Evolutionary conservation across 164 flowering plant species (phyloP), one percentile per base, ranked within the genome.

Genomic region (Stephania japonica): DNA sequence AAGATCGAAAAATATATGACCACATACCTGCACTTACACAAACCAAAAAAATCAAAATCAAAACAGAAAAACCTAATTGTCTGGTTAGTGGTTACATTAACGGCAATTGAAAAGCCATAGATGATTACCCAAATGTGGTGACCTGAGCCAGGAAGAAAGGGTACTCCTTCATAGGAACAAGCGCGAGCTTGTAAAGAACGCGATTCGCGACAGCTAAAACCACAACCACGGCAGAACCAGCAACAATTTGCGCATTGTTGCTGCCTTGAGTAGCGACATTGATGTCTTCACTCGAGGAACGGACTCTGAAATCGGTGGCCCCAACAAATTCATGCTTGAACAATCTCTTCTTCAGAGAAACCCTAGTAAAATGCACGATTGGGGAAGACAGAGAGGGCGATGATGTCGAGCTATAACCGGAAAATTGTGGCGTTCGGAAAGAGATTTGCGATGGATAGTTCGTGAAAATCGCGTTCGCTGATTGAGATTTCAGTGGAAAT

Each of bases 131-230:
- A 70, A 91, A 91, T 25, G 95, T 90, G 42, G 85, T 87, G 80
- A 91, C 73, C 76, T 91, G 98, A 47, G 98, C 98, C 67, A 91
- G 75, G 72, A 93, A 93, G 80, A 93, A 91, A 9, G 98, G 98
- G 72, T 85, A 88, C 26, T 90, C 76, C 77, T 90, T 87, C 94
- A 93, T 87, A 12, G 98, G 98, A 72, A 93, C 97, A 72, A 93
- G 94, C 25, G 98, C 98, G n/a, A 93, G 95, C 78, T 91, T 93
- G 83, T 90, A 90, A 24, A 93, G 86, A 43, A 93, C 95, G 14
- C 98, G 91, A 80, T 90, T 91, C 16, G 89, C 85, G 9, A 90
- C 82, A 1, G 96, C 97, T 38, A 91, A 72, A 11, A 77, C 73
- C 1, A 87, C 78, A 0, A 95, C 84, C 11, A 83, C n/a, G 12